These are phyloP conservation scores for Gossypium anomalum DNA, from an alignment of 345 rosid species.

Conservation along the genomic window DNA sequence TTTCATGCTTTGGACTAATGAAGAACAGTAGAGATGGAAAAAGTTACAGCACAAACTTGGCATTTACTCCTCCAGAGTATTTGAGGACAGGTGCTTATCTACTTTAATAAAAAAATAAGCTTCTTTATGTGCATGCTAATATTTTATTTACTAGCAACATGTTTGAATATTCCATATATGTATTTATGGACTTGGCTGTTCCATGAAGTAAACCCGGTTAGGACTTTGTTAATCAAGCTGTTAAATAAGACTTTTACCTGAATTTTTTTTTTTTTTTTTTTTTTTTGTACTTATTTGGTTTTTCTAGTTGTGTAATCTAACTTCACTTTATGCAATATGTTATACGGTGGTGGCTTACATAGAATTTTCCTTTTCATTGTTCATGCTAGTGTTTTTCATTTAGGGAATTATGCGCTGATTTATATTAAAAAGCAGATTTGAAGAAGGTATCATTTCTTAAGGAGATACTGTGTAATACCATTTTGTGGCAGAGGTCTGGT, in stretches of 20 bases:
- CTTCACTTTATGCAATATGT: background rate
- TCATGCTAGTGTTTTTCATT: background rate
- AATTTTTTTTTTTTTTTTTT: background rate
- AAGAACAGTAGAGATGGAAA: slow-evolving; percentile 93
- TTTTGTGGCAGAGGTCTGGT: background rate
- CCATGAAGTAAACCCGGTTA: background rate
- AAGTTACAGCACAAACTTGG: slow-evolving; percentile 91
- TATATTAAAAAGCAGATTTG: background rate
- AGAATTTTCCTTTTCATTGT: background rate
- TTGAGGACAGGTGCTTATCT: slow-evolving; percentile 67
- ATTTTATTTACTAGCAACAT: background rate
- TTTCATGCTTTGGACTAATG: slow-evolving; percentile 93
- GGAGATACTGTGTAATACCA: background rate
- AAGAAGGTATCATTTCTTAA: background rate
- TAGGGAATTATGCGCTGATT: background rate
- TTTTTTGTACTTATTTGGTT: background rate
- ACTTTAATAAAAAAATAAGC: background rate
- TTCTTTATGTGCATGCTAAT: background rate
- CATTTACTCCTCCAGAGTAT: slow-evolving; percentile 96
- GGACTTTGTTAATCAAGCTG: too few species aligned
- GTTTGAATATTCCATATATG: background rate
- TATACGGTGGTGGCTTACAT: background rate
- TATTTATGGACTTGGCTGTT: slow-evolving; percentile 5
- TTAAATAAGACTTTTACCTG: background rate
- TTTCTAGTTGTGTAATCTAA: background rate